Conservation (phyloP, 768 basidiomycete species). For the Naganishia antarctica region DNA sequence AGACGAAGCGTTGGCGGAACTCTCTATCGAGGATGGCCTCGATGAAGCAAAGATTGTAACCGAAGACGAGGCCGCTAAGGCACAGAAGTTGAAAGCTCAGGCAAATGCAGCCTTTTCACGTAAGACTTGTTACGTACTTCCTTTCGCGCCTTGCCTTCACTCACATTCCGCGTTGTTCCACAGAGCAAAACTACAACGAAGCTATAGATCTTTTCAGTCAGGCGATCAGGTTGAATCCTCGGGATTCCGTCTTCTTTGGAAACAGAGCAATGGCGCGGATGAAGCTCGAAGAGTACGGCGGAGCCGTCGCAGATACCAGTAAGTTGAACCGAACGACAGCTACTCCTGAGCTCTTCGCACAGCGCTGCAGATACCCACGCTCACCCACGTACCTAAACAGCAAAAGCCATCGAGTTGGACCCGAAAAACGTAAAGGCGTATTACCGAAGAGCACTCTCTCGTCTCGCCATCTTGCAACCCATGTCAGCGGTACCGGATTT, state of each 20-base stretch:
- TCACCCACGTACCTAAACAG: slow-evolving; percentile 50
- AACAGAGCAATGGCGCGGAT: slow-evolving; percentile 89
- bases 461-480: slow-evolving; percentile 82
- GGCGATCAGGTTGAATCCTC: slow-evolving; percentile 81
- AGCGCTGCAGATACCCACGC: no score
- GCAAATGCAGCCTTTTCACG: slow-evolving; percentile 77
- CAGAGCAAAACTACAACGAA: slow-evolving; percentile 64
- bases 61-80: slow-evolving; percentile 65
- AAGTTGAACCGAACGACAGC: no score
- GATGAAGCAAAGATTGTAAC: slow-evolving; percentile 53
- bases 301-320: slow-evolving; percentile 84
- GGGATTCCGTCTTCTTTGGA: slow-evolving; percentile 84
- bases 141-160: background rate
- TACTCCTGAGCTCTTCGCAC: no score
- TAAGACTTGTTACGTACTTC: no score
- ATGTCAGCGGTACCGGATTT: slow-evolving; percentile 82
- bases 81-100: slow-evolving; percentile 67
- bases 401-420: slow-evolving; percentile 79
- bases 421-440: slow-evolving; percentile 74
- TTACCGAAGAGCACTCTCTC: slow-evolving; percentile 74
- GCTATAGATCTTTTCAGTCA: slow-evolving; percentile 75
- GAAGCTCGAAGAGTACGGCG: slow-evolving; percentile 87
- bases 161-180: slow-evolving; percentile 21
- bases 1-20: slow-evolving; percentile 8
- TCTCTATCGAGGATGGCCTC: slow-evolving; percentile 9